Percentiles rank a stretch among this genome's conserved stretches.
These are phyloP conservation scores for Solanum chiquidenum DNA, from an alignment of 257 asterid species.

Conservation along the genomic window DNA sequence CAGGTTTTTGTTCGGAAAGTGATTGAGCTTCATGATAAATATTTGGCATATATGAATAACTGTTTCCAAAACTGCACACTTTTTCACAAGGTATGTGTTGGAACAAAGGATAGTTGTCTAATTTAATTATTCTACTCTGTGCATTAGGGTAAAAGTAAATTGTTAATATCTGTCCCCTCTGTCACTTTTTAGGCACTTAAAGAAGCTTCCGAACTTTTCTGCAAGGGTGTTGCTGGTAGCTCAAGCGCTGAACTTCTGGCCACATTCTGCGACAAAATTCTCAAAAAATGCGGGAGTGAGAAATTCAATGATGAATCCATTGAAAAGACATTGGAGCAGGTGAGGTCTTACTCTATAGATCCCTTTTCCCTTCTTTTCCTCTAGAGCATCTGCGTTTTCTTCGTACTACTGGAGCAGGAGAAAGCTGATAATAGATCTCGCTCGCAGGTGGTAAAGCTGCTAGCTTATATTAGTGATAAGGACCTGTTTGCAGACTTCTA, in stretches of 20 bases:
- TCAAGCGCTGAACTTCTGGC: slow-evolving; percentile 95
- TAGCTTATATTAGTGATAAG: too few relatives aligned
- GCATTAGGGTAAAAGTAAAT: not conserved
- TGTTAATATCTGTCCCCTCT: not conserved
- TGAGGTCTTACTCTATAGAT: not conserved
- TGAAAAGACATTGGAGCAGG: slow-evolving; percentile 95
- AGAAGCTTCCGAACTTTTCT: slow-evolving; percentile 91
- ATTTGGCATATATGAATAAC: slow-evolving; percentile 73
- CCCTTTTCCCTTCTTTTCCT: not conserved
- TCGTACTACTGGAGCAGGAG: not conserved
- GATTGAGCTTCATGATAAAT: slow-evolving; percentile 90
- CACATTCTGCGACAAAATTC: slow-evolving; percentile 89
- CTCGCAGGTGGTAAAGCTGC: slow-evolving; percentile 67
- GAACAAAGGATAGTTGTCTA: not conserved
- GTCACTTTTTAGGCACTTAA: slow-evolving; percentile 60
- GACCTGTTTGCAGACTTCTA: too few relatives aligned
- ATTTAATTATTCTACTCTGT: not conserved
- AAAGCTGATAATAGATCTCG: not conserved
- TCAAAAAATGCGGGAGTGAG: slow-evolving; percentile 93
- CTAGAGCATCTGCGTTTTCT: not conserved
- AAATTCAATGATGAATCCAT: slow-evolving; percentile 94
- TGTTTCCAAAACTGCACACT: slow-evolving; percentile 86
- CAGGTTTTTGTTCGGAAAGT: slow-evolving; percentile 91
- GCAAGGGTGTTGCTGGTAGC: slow-evolving; percentile 95
- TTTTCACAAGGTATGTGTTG: slow-evolving; percentile 77